These are phyloP conservation scores for Spizellomyces sp. DNA, from an alignment of 192 early-diverging fungal genomes.

Conservation along the genomic window DNA sequence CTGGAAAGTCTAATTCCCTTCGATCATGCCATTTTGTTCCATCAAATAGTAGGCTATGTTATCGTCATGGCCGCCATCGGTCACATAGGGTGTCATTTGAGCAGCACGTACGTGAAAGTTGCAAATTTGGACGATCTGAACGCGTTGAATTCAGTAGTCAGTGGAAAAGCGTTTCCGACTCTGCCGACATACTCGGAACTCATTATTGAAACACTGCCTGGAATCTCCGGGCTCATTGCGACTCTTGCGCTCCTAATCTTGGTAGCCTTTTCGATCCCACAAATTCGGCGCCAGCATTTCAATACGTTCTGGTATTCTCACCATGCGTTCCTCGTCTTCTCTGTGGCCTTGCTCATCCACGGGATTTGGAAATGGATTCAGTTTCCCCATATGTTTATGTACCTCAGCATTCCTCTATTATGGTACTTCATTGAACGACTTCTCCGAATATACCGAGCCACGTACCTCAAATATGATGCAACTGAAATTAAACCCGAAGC, in stretches of 20 bases:
- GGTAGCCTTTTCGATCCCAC: not conserved
- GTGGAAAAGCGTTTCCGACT: not conserved
- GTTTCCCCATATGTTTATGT: slow-evolving; percentile 24
- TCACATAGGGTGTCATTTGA: not conserved
- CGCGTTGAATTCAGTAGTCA: not conserved
- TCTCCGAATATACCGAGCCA: slow-evolving; percentile 56
- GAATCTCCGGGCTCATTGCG: not conserved
- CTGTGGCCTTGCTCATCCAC: slow-evolving; percentile 67
- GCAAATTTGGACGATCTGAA: not conserved
- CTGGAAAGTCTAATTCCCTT: not conserved
- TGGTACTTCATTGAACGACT: slow-evolving; percentile 66
- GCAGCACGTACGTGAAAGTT: not conserved
- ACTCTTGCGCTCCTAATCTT: not conserved
- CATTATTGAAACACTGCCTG: not conserved
- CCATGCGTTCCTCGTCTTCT: slow-evolving; percentile 67
- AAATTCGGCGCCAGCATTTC: slow-evolving; percentile 40
- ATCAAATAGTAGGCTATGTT: slow-evolving; percentile 3
- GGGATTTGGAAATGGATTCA: slow-evolving; percentile 4
- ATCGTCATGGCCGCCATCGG: not conserved
- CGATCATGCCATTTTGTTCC: slow-evolving; percentile 13
- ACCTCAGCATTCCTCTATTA: slow-evolving; percentile 35
- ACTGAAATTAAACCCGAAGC: not conserved
- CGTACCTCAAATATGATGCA: slow-evolving; percentile 52
- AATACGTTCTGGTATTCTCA: slow-evolving; percentile 77
- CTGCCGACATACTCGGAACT: not conserved